Conservation (phyloP, 768 basidiomycete genomes). For the Neoboletus magnificus region DNA sequence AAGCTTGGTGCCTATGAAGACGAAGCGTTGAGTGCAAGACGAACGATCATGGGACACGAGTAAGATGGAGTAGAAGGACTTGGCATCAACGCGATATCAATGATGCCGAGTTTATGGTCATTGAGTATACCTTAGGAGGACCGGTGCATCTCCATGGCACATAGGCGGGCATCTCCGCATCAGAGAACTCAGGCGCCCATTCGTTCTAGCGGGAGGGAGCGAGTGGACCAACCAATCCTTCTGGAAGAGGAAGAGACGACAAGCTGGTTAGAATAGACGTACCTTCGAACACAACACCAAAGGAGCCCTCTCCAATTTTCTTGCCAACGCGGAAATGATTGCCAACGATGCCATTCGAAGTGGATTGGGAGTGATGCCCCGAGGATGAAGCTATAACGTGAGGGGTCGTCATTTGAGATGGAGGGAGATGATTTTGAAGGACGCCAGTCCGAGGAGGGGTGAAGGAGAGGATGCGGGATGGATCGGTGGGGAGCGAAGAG, state of each 20-base stretch:
- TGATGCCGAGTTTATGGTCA: not conserved
- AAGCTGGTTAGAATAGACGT: conserved; percentile 20
- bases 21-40: conserved; percentile 11
- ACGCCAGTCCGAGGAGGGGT: conserved; percentile 29
- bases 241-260: not conserved
- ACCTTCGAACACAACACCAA: conserved; percentile 98
- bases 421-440: conserved; percentile 3
- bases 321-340: conserved; percentile 88
- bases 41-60: not conserved
- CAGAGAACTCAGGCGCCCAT: conserved; percentile 13
- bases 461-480: conserved; percentile 23
- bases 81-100: conserved; percentile 7
- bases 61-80: not conserved
- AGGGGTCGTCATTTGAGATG: conserved; percentile 63
- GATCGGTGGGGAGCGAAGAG: conserved; percentile 23
- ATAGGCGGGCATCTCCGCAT: conserved; percentile 1
- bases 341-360: conserved; percentile 72
- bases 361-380: conserved; percentile 60
- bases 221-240: conserved; percentile 1
- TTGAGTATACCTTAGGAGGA: conserved; percentile 6
- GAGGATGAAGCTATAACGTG: conserved; percentile 83
- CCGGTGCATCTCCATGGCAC: conserved; percentile 4
- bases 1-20: conserved; percentile 70
- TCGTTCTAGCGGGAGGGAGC: not conserved
- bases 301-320: conserved; percentile 99